Evolutionary conservation across 441 rosid genomes (phyloP).

Genomic region (Daphne laureola): DNA sequence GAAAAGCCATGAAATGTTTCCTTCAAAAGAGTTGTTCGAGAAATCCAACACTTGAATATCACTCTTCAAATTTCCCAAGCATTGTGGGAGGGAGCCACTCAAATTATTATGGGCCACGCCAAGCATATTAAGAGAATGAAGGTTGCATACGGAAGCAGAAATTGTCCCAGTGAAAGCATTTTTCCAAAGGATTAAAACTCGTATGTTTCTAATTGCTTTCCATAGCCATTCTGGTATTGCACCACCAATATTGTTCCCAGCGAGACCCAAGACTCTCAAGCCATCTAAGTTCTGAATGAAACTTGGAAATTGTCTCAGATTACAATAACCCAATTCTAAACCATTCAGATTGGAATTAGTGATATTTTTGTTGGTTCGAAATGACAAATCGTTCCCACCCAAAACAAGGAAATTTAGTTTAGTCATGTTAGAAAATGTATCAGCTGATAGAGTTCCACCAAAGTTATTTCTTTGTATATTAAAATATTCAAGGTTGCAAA

Average conservation of each 20-base stretch:
- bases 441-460: no score
- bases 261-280: neutral
- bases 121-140: constrained; percentile 12
- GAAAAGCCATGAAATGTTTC: constrained; percentile 18
- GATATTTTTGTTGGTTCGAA: neutral
- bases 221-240: constrained; percentile 8
- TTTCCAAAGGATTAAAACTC: neutral
- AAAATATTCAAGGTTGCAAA: constrained; percentile 1
- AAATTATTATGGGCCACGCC: constrained; percentile 19
- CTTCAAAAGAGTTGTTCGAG: constrained; percentile 18
- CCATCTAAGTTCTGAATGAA: constrained; percentile 3
- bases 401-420: neutral
- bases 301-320: neutral
- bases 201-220: neutral
- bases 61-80: constrained; percentile 9
- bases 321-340: neutral
- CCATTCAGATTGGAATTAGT: neutral
- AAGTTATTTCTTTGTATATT: neutral
- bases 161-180: constrained; percentile 17
- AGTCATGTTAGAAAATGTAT: neutral
- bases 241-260: constrained; percentile 6
- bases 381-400: neutral
- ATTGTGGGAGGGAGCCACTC: constrained; percentile 10
- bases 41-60: constrained; percentile 9
- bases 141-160: constrained; percentile 21